Base-by-base conservation (phyloP, 768 basidiomycete genomes). In the button mushroom (Agaricus bisporus) region DNA sequence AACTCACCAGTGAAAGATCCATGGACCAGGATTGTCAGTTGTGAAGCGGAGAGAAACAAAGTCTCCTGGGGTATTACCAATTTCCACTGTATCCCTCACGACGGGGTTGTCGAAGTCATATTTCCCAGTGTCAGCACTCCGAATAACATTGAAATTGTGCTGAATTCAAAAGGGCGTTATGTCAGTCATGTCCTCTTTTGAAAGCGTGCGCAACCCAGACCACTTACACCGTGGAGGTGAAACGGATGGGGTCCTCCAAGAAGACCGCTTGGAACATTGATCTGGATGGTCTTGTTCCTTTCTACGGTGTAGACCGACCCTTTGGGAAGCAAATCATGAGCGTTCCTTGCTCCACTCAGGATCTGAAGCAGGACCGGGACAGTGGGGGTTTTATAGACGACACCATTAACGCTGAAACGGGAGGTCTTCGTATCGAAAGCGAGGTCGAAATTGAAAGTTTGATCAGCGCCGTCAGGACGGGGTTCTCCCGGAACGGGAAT, bases 321-420 rank as follows among this genome's bases (percentile, higher is more conserved):
- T 0, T 53, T 17, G 0, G 81, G 83, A 28, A 83, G 64, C 15
- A 85, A 66, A 1, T 77, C 69, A n/a, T 69, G 60, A 0, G 82
- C 72, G 11, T 70, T 67, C 35, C 65, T 66, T 5, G 75, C 74
- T 0, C 83, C 83, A 48, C 77, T 81, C 36, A 85, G 60, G 37
- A 83, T 78, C 58, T 85, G 83, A 14, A 83, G 72, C 10, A 85
- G 71, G 11, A 82, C 74, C 0, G 83, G 82, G 0, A 74, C 54
- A 12, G 18, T 41, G 10, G 57, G 57, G 14, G 41, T n/a, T 28
- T 22, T 22, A 35, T 47, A 55, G 10, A 38, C 17, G 3, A 41
- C 45, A 15, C 46, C 46, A 32, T 58, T 58, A 25, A 58, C 41
- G 28, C 20, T 47, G 35, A 44, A 58, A 6, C 15, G 14, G 1